These are phyloP conservation scores for Backusella luteola DNA, from an alignment of 192 early-diverging fungal genomes.

Conservation along the genomic window DNA sequence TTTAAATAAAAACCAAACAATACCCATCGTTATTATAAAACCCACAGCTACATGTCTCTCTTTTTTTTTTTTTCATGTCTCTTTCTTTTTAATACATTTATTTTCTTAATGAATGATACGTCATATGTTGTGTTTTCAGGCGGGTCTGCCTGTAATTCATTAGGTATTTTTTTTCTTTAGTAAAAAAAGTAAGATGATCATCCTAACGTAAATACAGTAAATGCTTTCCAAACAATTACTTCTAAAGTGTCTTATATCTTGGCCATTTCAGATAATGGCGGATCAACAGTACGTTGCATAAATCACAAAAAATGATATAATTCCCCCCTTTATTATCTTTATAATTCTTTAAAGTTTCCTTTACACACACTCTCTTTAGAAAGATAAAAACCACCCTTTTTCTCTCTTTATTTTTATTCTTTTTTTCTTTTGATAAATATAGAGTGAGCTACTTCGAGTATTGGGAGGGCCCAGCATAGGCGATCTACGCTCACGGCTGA, in stretches of 20 bases:
- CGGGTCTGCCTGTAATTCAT: slow-evolving; percentile 68
- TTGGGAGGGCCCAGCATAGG: slow-evolving; percentile 75
- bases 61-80: background rate
- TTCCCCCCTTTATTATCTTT: too few relatives aligned
- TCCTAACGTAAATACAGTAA: slow-evolving; percentile 17
- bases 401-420: slow-evolving; percentile 44
- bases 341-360: too few relatives aligned
- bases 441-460: slow-evolving; percentile 66
- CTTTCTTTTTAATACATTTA: background rate
- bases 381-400: background rate
- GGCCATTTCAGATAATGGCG: slow-evolving; percentile 73
- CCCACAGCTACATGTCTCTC: background rate
- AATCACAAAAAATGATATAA: background rate
- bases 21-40: background rate
- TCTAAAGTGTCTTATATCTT: slow-evolving; percentile 65
- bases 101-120: background rate
- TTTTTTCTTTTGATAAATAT: slow-evolving; percentile 13
- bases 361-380: too few relatives aligned
- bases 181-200: background rate
- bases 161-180: slow-evolving; percentile 36
- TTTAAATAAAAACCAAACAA: background rate
- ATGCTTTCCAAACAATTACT: slow-evolving; percentile 58
- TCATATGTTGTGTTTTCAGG: slow-evolving; percentile 69
- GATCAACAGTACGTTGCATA: slow-evolving; percentile 40
- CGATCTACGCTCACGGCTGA: slow-evolving; percentile 62